Conservation (phyloP, 2,329 filamentous ascomycete genomes). For the Byssoonygena ceratinophila region DNA sequence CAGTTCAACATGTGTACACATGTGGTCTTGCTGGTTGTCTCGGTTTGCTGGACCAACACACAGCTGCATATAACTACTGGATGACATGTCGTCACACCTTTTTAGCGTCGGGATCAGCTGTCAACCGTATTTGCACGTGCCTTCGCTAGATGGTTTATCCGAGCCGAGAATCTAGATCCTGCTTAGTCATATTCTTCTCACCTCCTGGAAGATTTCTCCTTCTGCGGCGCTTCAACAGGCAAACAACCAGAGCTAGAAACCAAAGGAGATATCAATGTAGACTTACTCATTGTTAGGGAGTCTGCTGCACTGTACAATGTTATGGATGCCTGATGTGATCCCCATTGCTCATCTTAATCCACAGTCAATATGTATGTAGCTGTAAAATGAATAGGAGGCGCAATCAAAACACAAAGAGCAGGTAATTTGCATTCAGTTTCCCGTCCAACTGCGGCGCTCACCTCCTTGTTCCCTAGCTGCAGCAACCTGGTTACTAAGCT, state of each 20-base stretch:
- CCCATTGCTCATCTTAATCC: not conserved
- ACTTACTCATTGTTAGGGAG: no score
- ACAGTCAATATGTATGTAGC: not conserved
- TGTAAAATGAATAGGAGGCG: not conserved
- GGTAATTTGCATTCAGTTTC: not conserved
- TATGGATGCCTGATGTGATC: not conserved
- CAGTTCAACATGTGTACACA: not conserved
- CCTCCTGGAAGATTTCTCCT: not conserved
- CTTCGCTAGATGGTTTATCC: not conserved
- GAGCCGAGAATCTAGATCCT: not conserved
- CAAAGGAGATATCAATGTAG: no score
- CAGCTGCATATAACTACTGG: no score
- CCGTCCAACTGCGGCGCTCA: conserved; percentile 2
- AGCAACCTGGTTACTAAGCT: conserved; percentile 1
- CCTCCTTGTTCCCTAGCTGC: not conserved
- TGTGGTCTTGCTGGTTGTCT: not conserved
- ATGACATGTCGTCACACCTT: conserved; percentile 3
- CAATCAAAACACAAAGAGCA: not conserved
- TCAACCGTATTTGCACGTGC: no score
- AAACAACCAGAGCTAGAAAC: no score
- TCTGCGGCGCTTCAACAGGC: not conserved
- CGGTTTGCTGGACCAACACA: not conserved
- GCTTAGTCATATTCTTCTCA: not conserved
- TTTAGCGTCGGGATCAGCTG: no score
- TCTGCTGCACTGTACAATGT: no score